phyloP scores from a whole-genome alignment of 495 filamentous ascomycete genomes.

The Alectoria sarmentosa region DNA sequence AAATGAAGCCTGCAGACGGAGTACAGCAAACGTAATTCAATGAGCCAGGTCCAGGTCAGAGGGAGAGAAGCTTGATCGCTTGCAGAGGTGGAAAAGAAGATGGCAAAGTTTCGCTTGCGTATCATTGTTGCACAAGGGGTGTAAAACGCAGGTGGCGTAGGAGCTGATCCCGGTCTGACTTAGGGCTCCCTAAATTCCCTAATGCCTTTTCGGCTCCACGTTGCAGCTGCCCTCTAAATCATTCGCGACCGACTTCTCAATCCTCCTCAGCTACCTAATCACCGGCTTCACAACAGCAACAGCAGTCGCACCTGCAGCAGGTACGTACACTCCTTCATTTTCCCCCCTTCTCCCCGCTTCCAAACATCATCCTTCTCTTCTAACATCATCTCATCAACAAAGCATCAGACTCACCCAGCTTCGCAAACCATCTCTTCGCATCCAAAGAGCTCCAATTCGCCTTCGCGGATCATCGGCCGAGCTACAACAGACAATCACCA shows the following conservation, averaged over 20 bases:
- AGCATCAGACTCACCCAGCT: neutral
- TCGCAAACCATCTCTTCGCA: slow-evolving; percentile 18
- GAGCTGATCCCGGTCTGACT: neutral
- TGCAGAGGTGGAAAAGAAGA: neutral
- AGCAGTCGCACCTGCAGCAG: neutral
- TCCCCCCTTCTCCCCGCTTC: slow-evolving; percentile 5
- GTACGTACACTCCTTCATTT: neutral
- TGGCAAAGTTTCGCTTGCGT: neutral
- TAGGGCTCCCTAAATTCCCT: neutral
- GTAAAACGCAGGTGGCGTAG: neutral
- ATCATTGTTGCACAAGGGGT: neutral
- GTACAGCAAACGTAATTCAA: neutral
- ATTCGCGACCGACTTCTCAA: slow-evolving; percentile 4
- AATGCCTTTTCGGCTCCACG: neutral
- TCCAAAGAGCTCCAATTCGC: slow-evolving; percentile 26
- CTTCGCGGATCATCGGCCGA: slow-evolving; percentile 22
- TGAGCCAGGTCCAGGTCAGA: neutral
- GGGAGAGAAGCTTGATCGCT: neutral
- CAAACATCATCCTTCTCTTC: slow-evolving; percentile 3
- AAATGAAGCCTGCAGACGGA: neutral
- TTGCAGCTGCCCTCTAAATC: slow-evolving; percentile 1
- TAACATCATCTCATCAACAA: slow-evolving; percentile 24
- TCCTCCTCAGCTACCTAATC: neutral
- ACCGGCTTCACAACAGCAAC: neutral
- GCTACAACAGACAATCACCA: slow-evolving; percentile 23